Base-by-base conservation (phyloP, 2,329 filamentous ascomycete species). In the Aspergillus sp. region DNA sequence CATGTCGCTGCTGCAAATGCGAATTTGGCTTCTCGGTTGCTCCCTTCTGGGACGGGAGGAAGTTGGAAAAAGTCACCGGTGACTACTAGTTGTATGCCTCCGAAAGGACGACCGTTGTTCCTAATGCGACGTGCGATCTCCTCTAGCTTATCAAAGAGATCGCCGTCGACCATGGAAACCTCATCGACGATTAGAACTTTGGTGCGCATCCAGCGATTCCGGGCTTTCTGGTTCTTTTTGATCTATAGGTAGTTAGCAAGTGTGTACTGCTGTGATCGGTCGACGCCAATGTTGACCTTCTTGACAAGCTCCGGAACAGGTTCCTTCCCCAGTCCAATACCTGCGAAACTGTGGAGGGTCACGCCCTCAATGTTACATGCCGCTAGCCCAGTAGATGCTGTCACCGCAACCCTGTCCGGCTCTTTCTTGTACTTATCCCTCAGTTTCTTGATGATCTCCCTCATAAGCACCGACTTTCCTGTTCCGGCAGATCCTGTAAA, bases 11-110 rank as follows among this genome's bases (percentile, higher is more conserved):
- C 93, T 69, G 97, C 91, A 72, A 99, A 99, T 0, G 93, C 90
- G 75, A 99, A 99, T 72, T 92, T 97, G 50, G 89, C 87, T 25
- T 88, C 84, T 55, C 87, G 86, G 45, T 85, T 87, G 43, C 81
- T 81, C 13, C 68, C 65, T 38, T 97, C 93, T 1, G 94, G 93
- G 1, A 99, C 95, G 0, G 95, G 95, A 0, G 95, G 95, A 3
- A 99, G 80, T 74, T 99, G 95, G 77, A 99, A 99, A 78, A 99
- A 99, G 71, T 99, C 95, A 3, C 95, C 95, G 0, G 95, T 99
- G 61, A 99, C 91, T 59, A 99, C 86, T 30, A 99, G 84, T 68
- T 99, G 95, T 49, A 99, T 98, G 5, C 95, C 95, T 57, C 95
- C 96, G 81, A 97, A 99, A 0, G 95, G 91, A 9, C 91, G 86